Evolutionary conservation across 2,329 filamentous ascomycete genomes (phyloP).

Genomic region (Aspergillus intermedius): DNA sequence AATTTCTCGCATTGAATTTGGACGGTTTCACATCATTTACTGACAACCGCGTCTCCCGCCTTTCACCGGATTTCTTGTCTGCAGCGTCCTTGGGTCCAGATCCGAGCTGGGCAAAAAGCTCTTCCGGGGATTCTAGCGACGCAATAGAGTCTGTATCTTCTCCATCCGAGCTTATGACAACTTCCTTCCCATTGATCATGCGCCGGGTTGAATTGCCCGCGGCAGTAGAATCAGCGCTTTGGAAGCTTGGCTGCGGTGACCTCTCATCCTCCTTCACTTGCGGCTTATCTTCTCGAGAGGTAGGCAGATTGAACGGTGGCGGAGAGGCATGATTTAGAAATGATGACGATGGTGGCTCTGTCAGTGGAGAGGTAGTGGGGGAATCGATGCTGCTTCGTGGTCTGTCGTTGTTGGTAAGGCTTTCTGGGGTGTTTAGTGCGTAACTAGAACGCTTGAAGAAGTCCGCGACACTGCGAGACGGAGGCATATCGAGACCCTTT

Average conservation of each 20-base stretch:
- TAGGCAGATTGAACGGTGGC: background rate
- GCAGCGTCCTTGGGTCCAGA: slow-evolving; percentile 4
- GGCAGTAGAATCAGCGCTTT: slow-evolving; percentile 7
- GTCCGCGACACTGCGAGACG: slow-evolving; percentile 33
- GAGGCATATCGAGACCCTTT: slow-evolving; percentile 18
- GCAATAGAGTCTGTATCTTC: slow-evolving; percentile 57
- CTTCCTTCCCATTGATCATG: slow-evolving; percentile 50
- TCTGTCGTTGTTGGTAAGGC: background rate
- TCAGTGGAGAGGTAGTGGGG: slow-evolving; percentile 22
- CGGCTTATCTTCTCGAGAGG: background rate
- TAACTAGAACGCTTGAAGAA: slow-evolving; percentile 41
- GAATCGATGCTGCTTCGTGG: slow-evolving; percentile 1
- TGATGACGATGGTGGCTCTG: slow-evolving; percentile 19
- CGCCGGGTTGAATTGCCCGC: slow-evolving; percentile 38
- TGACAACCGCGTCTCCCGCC: slow-evolving; percentile 7
- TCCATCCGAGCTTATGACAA: slow-evolving; percentile 63
- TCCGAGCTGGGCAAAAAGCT: slow-evolving; percentile 36
- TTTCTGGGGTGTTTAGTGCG: slow-evolving; percentile 3
- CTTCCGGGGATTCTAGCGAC: slow-evolving; percentile 50
- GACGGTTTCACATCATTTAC: slow-evolving; percentile 13
- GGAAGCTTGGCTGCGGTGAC: slow-evolving; percentile 12
- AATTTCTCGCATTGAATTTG: slow-evolving; percentile 6
- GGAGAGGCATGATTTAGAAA: slow-evolving; percentile 12
- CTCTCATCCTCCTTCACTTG: background rate
- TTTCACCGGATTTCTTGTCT: slow-evolving; percentile 6